These are phyloP conservation scores for Venturiaceae sp. DNA, from an alignment of 2,329 filamentous ascomycete genomes.

Conservation along the genomic window DNA sequence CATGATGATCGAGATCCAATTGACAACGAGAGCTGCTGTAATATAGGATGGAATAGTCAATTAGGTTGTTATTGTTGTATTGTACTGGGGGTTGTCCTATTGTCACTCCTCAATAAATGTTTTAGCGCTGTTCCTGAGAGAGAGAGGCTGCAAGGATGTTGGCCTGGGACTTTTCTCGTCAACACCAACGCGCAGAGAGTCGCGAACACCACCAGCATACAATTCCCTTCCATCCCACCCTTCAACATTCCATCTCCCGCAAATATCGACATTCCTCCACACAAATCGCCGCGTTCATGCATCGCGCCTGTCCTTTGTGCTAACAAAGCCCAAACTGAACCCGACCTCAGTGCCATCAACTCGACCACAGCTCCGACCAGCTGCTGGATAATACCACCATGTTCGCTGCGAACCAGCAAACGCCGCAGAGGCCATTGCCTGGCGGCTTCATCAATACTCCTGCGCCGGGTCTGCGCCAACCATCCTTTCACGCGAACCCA, in stretches of 20 bases:
- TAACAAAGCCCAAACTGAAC: too few relatives aligned
- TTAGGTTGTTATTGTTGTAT: too few relatives aligned
- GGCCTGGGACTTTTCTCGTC: neutral
- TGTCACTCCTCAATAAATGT: too few relatives aligned
- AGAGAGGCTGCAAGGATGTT: neutral
- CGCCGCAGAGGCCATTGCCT: slow-evolving; percentile 63
- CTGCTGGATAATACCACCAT: neutral
- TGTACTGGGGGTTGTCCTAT: too few relatives aligned
- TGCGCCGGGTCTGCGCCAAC: slow-evolving; percentile 33
- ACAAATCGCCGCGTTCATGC: neutral
- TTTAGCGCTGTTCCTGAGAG: too few relatives aligned
- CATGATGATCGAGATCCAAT: neutral
- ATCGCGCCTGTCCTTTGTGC: neutral
- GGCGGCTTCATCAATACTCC: slow-evolving; percentile 71
- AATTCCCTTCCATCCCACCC: neutral
- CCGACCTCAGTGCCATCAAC: neutral
- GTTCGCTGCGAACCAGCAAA: slow-evolving; percentile 20
- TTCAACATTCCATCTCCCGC: neutral
- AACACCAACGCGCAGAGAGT: neutral
- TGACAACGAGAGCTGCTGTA: neutral
- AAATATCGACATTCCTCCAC: neutral
- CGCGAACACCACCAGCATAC: neutral
- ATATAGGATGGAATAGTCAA: too few relatives aligned
- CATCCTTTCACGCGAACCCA: neutral
- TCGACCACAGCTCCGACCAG: neutral